A percentile compares a stretch with the other conserved stretches of the same genome.
phyloP scores from a whole-genome alignment of 108 stramenopile genomes.

The Cyclotella atomus region DNA sequence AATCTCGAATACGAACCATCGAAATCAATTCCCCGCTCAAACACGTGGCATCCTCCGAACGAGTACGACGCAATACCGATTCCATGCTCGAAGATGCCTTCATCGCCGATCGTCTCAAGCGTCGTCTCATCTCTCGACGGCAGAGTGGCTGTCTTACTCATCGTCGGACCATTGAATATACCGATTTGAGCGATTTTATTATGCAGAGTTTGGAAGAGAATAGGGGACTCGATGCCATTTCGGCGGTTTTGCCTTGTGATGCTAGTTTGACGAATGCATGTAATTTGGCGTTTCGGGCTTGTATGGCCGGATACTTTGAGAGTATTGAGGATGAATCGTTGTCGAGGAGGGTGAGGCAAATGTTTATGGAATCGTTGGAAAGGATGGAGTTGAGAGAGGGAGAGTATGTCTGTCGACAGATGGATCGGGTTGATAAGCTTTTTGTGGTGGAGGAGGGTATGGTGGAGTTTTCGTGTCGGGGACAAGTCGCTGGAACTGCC shows the following conservation, averaged over 20 bases:
- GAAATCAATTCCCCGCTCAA: slow-evolving; percentile 33
- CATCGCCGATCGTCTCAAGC: slow-evolving; percentile 38
- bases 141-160: slow-evolving; percentile 14
- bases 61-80: slow-evolving; percentile 51
- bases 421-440: slow-evolving; percentile 46
- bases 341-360: slow-evolving; percentile 17
- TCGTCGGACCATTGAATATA: slow-evolving; percentile 27
- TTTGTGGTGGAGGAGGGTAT: slow-evolving; percentile 53
- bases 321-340: slow-evolving; percentile 16
- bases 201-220: slow-evolving; percentile 35
- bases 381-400: slow-evolving; percentile 35
- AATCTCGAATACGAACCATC: slow-evolving; percentile 21
- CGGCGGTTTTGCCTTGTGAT: slow-evolving; percentile 46
- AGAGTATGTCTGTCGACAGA: slow-evolving; percentile 45
- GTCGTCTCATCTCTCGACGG: slow-evolving; percentile 35
- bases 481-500: slow-evolving; percentile 41
- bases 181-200: slow-evolving; percentile 46
- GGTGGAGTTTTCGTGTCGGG: slow-evolving; percentile 41
- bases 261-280: slow-evolving; percentile 22
- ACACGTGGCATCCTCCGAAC: slow-evolving; percentile 38
- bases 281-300: slow-evolving; percentile 35
- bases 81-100: slow-evolving; percentile 56
- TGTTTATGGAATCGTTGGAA: slow-evolving; percentile 49
- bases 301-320: slow-evolving; percentile 51
- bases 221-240: slow-evolving; percentile 39